Evolutionary conservation across 495 filamentous ascomycete species (phyloP), one percentile per base, ranked within the genome.

Genomic region (Bryoglossum gracile): DNA sequence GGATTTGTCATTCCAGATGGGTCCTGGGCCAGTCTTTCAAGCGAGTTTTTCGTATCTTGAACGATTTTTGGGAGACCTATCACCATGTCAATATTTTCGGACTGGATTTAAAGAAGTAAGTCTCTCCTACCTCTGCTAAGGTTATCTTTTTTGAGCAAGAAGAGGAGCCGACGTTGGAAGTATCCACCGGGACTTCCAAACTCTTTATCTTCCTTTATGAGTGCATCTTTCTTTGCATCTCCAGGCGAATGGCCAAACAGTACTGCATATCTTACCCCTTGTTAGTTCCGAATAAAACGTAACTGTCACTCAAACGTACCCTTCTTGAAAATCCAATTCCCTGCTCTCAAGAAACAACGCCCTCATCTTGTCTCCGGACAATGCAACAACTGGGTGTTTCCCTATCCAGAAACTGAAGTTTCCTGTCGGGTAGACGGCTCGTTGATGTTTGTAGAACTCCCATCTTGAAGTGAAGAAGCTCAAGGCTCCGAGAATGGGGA

Each of bases 351-450:
- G 68, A 43, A 69, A 75, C 4, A 67, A 19, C 51, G 65, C 60
- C 8, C 72, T 61, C 3, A 51, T 66, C 5, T 65, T 62, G 6
- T 57, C 43, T n/a, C 73, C 71, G 6, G 58, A 59, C 25, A 75
- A 2, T 0, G 58, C 64, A 4, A 75, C 54, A 23, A 77, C 38
- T 2, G 59, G 63, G 43, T 70, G 54, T 48, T 67, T 64, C 10
- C 73, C 73, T n/a, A 68, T 56, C 57, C 65, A 69, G 58, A 74
- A 75, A 54, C 64, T 71, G 56, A 73, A 74, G 53, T 68, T 67
- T 22, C 71, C 70, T 5, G 63, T 65, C 26, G 50, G 3, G 2
- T 24, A 8, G 8, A 26, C 28, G 13, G 17, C n/a, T 3, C 21
- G 3, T 3, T 28, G 39, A 36, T 44, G 17, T 45, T 39, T 39